phyloP scores from a whole-genome alignment of 2,329 filamentous ascomycete species.

The Coniochaeta sp. region DNA sequence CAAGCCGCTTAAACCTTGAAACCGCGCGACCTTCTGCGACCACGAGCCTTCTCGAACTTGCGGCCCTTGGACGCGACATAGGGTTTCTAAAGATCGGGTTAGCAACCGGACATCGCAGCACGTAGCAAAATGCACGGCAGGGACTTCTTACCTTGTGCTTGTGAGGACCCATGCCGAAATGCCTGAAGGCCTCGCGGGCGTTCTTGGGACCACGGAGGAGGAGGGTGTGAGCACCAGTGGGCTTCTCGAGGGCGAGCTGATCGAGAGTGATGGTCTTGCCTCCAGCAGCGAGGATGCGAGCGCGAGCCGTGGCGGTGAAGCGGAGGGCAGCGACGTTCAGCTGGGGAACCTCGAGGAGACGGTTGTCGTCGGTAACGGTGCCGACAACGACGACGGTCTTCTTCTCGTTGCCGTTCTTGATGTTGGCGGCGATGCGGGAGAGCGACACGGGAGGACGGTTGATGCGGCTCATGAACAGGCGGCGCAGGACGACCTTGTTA shows the following conservation, averaged over 20 bases:
- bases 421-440: slow-evolving; percentile 75
- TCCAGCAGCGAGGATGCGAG: slow-evolving; percentile 86
- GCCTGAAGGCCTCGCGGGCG: slow-evolving; percentile 93
- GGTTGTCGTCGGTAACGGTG: slow-evolving; percentile 97
- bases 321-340: slow-evolving; percentile 87
- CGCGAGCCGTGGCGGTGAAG: slow-evolving; percentile 93
- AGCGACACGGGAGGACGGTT: slow-evolving; percentile 94
- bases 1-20: slow-evolving; percentile 93
- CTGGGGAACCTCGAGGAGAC: slow-evolving; percentile 84
- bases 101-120: slow-evolving; percentile 15
- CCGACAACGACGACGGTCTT: slow-evolving; percentile 93
- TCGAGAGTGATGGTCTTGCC: slow-evolving; percentile 95
- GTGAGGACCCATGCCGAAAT: slow-evolving; percentile 98
- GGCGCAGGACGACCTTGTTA: slow-evolving; percentile 98
- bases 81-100: slow-evolving; percentile 64
- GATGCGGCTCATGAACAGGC: slow-evolving; percentile 97
- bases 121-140: slow-evolving; percentile 2
- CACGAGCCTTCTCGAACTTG: slow-evolving; percentile 99
- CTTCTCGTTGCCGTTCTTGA: slow-evolving; percentile 56
- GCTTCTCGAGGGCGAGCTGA: slow-evolving; percentile 90
- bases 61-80: slow-evolving; percentile 97
- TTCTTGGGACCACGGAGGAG: slow-evolving; percentile 98
- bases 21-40: slow-evolving; percentile 94
- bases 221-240: slow-evolving; percentile 94
- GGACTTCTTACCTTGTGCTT: slow-evolving; percentile 81